Percentiles rank a stretch among this genome's conserved stretches.
phyloP scores from a whole-genome alignment of 2,329 filamentous ascomycete species.

The Hypoxylon sp. region DNA sequence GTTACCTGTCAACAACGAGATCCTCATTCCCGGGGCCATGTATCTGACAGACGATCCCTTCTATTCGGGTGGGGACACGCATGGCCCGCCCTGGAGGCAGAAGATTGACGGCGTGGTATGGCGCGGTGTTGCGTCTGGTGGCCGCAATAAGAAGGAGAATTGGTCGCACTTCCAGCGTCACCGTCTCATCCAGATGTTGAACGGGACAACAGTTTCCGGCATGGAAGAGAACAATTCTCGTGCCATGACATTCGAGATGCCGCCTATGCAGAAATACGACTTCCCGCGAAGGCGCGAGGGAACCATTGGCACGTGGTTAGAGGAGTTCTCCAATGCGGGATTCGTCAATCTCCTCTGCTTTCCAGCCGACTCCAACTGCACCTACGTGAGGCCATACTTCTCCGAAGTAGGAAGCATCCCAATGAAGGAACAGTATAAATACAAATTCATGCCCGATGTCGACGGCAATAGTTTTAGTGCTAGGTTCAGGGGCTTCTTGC shows the following conservation, averaged over 20 bases:
- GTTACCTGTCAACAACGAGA: constrained; percentile 72
- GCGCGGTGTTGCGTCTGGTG: constrained; percentile 77
- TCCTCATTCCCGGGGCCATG: constrained; percentile 73
- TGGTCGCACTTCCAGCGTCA: constrained; percentile 81
- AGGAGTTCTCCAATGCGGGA: constrained; percentile 48
- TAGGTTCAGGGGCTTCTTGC: constrained; percentile 66
- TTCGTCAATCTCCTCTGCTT: constrained; percentile 54
- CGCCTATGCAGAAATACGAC: constrained; percentile 60
- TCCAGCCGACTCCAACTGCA: constrained; percentile 49
- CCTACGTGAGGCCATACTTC: constrained; percentile 48
- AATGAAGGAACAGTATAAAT: constrained; percentile 57
- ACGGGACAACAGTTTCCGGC: constrained; percentile 69
- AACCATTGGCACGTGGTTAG: constrained; percentile 50
- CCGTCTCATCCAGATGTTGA: constrained; percentile 78
- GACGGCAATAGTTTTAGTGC: constrained; percentile 71
- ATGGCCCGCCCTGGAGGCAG: constrained; percentile 70
- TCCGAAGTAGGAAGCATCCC: constrained; percentile 43
- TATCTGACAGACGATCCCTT: constrained; percentile 72
- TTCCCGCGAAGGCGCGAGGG: constrained; percentile 55
- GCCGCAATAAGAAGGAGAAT: constrained; percentile 65
- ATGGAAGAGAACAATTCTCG: constrained; percentile 61
- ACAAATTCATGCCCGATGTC: constrained; percentile 72
- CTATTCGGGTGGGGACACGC: constrained; percentile 70
- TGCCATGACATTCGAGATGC: constrained; percentile 66
- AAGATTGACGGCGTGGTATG: constrained; percentile 72